Base-by-base conservation (phyloP, 352 stramenopile species). In the Pythium biforme region DNA sequence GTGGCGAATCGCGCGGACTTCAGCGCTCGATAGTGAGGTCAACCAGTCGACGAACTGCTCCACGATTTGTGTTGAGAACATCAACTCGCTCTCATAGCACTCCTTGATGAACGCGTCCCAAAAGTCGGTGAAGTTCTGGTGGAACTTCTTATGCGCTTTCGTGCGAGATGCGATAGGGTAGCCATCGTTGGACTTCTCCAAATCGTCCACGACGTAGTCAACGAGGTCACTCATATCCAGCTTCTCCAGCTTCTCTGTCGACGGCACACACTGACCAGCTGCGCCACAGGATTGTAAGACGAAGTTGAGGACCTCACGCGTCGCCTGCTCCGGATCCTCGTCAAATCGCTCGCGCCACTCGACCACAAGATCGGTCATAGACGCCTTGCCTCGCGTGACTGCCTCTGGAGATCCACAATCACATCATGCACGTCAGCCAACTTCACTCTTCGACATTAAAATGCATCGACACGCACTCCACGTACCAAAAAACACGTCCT, bases 1-100 rank as follows among this genome's bases (percentile, higher is more conserved):
- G 54, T 96, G 87, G 15, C 87, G 82, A 67, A 95, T 81, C 1
- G 86, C 85, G 40, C 87, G 86, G 29, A 96, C 68, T 71, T 95
- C 86, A 29, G 87, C 84, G 49, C 87, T 96, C 17, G 87, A 94
- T 4, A 96, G 74, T 10, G 81, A 82, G 8, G 81, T 93, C 39
- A 94, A 54, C 87, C 87, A 96, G 53, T 95, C 84, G 1, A 95
- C 72, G 51, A 90, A 80, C 25, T 84, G 79, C 8, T 73, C 75
- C 1, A 79, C 68, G 14, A 96, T 48, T 6, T 86, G 66, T 3
- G 79, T 85, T 4, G 75, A 86, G 59, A 95, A 92, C 40, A 96
- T 63, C 6, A 92, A 69, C 20, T 96, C 87, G 47, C 84, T 93
- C 46, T 96, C 86, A 39, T 81, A 80, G 47, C 81, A 90, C 48